Evolutionary conservation across 2,329 filamentous ascomycete species (phyloP), one percentile per base, ranked within the genome.

Genomic region (Fusarium bulbicola): DNA sequence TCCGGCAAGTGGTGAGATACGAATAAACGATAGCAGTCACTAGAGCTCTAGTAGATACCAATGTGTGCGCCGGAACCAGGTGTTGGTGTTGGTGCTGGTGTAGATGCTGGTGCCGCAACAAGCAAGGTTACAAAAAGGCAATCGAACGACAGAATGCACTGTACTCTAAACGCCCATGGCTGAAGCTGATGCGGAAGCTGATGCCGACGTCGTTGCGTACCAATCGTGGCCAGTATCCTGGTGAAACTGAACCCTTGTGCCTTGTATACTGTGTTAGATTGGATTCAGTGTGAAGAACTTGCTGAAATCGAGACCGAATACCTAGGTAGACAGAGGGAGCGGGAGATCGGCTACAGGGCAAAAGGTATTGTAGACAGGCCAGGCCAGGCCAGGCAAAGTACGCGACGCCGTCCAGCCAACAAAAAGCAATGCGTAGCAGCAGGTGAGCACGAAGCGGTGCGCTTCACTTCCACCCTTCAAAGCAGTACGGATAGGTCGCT

Each of bases 221-320:
- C 46, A 21, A 59, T 30, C 30, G 49, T 65, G 28, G 40, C 43
- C 28, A 39, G 18, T 45, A 53, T 63, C 50, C 63, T 42, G 52
- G 66, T 62, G 49, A 47, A 67, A 64, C 63, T 65, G 54, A 49
- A 60, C 47, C 67, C 57, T 49, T 60, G 50, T 64, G 57, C 47
- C 34, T 56, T 58, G 40, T 62, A 53, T 42, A 60, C 64, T 67
- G 63, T 62, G 40, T 63, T 61, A 39, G 54, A 69, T 57, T 63
- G 43, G 52, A 66, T 52, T 59, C 66, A 61, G 66, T 60, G 52
- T 66, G 42, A 53, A 49, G 10, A 46, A n/a, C 26, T 39, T 57
- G 37, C 9, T 32, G 30, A 43, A 64, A 67, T 63, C 56, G 61
- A 61, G 52, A 42, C 46, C 37, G 26, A 47, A 15, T 21, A 28